phyloP scores from a whole-genome alignment of 257 asterid genomes.

The Ilex asprella region DNA sequence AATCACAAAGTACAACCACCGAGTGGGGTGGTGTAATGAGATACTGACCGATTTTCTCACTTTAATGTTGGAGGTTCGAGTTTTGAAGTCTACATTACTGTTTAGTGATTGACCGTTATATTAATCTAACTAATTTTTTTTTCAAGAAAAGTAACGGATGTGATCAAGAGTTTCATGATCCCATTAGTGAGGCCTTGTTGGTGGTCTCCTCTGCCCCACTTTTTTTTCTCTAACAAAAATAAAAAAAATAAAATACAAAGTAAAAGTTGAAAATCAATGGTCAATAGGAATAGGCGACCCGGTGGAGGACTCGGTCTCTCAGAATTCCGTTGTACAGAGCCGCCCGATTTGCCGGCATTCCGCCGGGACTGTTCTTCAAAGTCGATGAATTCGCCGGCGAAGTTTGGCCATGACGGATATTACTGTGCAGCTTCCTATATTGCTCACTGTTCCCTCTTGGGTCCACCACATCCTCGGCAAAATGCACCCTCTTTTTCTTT shows the following conservation, averaged over 20 bases:
- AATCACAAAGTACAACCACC: no score
- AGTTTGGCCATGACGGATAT: slow-evolving; percentile 2
- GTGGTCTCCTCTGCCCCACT: no score
- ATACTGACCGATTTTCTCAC: no score
- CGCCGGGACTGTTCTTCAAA: slow-evolving; percentile 20
- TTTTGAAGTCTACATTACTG: no score
- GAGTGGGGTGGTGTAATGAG: no score
- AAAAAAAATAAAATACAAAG: no score
- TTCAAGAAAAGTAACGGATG: no score
- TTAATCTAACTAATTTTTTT: no score
- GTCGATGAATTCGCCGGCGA: slow-evolving; percentile 11
- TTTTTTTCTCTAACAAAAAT: neutral
- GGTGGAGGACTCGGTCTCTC: slow-evolving; percentile 47
- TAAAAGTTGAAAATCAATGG: neutral
- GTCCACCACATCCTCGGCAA: slow-evolving; percentile 88
- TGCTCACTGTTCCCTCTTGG: slow-evolving; percentile 69
- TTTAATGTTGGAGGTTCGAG: no score
- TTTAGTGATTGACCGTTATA: no score
- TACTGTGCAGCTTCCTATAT: slow-evolving; percentile 42
- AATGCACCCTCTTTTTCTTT: slow-evolving; percentile 67
- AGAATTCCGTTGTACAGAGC: slow-evolving; percentile 74
- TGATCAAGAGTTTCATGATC: no score
- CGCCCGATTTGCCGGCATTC: slow-evolving; percentile 63
- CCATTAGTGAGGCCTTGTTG: no score
- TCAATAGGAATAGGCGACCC: slow-evolving; percentile 43